phyloP scores from a whole-genome alignment of 805 yeast genomes.

The Clavispora fructus region DNA sequence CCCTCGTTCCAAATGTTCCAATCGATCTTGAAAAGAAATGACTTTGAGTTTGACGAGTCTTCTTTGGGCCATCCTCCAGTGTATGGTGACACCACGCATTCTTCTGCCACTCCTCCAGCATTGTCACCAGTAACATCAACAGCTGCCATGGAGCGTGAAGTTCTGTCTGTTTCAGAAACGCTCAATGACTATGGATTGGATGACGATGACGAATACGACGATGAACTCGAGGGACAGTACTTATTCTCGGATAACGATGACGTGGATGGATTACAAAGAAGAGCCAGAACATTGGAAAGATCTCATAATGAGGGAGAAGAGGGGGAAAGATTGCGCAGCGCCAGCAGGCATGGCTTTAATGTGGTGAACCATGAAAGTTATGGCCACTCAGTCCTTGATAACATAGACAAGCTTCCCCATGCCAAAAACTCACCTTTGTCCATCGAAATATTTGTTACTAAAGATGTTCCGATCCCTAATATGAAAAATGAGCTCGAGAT shows the following conservation, averaged over 20 bases:
- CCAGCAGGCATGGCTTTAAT: background rate
- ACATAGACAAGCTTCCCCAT: conserved; percentile 45
- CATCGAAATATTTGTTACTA: conserved; percentile 48
- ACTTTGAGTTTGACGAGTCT: conserved; percentile 33
- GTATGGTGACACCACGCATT: conserved; percentile 28
- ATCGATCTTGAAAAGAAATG: conserved; percentile 41
- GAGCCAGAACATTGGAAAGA: background rate
- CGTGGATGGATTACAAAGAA: conserved; percentile 14
- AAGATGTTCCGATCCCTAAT: conserved; percentile 45
- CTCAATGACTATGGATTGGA: conserved; percentile 1
- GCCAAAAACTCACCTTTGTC: conserved; percentile 38
- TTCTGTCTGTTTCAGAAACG: conserved; percentile 8
- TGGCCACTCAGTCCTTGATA: conserved; percentile 48
- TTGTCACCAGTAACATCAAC: conserved; percentile 8
- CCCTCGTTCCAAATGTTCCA: conserved; percentile 71
- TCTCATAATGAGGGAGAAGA: background rate
- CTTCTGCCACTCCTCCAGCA: conserved; percentile 26
- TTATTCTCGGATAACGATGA: conserved; percentile 13
- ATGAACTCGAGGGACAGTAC: conserved; percentile 12
- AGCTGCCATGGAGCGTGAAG: conserved; percentile 1
- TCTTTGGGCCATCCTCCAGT: conserved; percentile 29
- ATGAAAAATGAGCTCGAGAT: conserved; percentile 38
- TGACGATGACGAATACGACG: conserved; percentile 7
- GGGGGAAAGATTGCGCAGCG: background rate
- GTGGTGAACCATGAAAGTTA: conserved; percentile 16